Evolutionary conservation across 129 eudicot species (phyloP).

Genomic region (Lonicera japonica): DNA sequence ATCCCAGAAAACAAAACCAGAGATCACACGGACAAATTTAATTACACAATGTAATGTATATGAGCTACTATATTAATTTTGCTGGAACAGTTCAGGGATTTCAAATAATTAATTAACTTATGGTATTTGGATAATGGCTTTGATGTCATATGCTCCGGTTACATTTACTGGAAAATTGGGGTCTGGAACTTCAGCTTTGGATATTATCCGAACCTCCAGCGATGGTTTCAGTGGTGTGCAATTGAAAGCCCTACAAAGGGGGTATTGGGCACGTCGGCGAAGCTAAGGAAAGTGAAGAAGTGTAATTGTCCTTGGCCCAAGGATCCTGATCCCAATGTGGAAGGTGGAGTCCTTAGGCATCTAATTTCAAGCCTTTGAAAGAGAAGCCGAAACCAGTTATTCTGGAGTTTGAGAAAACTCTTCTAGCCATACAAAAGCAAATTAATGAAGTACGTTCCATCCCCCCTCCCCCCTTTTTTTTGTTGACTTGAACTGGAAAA

Average conservation of each 20-base stretch:
- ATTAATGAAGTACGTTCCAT: constrained; percentile 55
- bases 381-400: constrained; percentile 80
- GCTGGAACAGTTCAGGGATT: constrained; percentile 15
- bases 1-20: too few species aligned
- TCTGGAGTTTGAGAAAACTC: constrained; percentile 88
- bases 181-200: constrained; percentile 57
- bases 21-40: too few species aligned
- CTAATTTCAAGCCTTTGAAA: constrained; percentile 84
- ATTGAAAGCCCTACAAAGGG: constrained; percentile 48
- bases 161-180: constrained; percentile 41
- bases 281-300: constrained; percentile 55
- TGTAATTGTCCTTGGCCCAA: constrained; percentile 82
- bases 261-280: constrained; percentile 40
- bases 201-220: constrained; percentile 60
- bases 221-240: constrained; percentile 58
- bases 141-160: constrained; percentile 42
- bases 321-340: constrained; percentile 69
- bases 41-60: too few species aligned
- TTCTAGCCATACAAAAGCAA: constrained; percentile 71
- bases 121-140: constrained; percentile 48
- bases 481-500: background rate
- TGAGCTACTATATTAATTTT: background rate
- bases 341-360: constrained; percentile 87
- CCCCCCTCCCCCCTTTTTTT: background rate
- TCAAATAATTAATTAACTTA: constrained; percentile 11